Evolutionary conservation across 2,329 filamentous ascomycete species (phyloP).

Genomic region (Aphanocladium album): DNA sequence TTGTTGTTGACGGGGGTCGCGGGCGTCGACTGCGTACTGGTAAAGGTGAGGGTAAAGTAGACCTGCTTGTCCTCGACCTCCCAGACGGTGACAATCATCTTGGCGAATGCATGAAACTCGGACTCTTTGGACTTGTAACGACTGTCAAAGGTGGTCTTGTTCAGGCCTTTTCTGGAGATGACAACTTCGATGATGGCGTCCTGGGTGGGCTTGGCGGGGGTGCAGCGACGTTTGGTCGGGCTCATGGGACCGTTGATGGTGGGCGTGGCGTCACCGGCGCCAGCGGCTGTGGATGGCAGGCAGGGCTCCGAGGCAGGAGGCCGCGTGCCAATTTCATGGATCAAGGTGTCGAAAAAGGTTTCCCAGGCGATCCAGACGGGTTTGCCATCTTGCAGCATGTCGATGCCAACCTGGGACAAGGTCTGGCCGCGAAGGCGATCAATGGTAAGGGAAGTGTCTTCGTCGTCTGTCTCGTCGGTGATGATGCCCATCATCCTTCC

Average conservation of each 20-base stretch:
- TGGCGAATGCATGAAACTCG: slow-evolving; percentile 50
- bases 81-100: slow-evolving; percentile 75
- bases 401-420: slow-evolving; percentile 65
- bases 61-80: slow-evolving; percentile 59
- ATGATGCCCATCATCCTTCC: slow-evolving; percentile 61
- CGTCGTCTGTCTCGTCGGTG: slow-evolving; percentile 33
- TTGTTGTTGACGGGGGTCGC: slow-evolving; percentile 28
- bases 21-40: slow-evolving; percentile 45
- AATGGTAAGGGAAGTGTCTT: slow-evolving; percentile 40
- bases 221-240: slow-evolving; percentile 28
- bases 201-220: slow-evolving; percentile 33
- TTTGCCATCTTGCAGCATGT: slow-evolving; percentile 64
- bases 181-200: slow-evolving; percentile 66
- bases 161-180: slow-evolving; percentile 47
- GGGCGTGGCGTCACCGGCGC: slow-evolving; percentile 32
- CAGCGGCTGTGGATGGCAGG: slow-evolving; percentile 14
- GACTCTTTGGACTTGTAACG: slow-evolving; percentile 31
- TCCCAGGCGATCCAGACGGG: slow-evolving; percentile 58
- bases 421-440: slow-evolving; percentile 61
- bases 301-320: slow-evolving; percentile 20
- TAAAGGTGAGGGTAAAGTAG: slow-evolving; percentile 73
- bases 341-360: slow-evolving; percentile 50
- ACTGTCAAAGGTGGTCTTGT: slow-evolving; percentile 33
- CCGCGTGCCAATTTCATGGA: slow-evolving; percentile 36
- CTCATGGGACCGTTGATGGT: slow-evolving; percentile 23